Evolutionary conservation across 257 asterid species (phyloP).

Genomic region (Primulina huaijiensis): DNA sequence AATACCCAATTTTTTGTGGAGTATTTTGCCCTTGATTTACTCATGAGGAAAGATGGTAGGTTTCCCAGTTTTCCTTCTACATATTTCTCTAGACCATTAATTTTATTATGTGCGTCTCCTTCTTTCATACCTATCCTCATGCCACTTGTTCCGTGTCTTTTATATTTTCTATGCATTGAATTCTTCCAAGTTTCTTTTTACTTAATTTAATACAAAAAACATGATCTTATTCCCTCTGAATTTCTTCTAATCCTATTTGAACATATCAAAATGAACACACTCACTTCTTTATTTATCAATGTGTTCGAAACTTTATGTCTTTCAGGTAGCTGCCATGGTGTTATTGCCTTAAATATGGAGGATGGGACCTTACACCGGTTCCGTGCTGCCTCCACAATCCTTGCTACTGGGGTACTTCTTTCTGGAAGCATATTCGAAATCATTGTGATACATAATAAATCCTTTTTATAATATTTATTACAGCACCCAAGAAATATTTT

Average conservation of each 20-base stretch:
- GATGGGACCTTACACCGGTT: conserved; percentile 93
- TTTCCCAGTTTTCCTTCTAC: conserved; percentile 12
- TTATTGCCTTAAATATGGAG: conserved; percentile 90
- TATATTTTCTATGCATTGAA: conserved; percentile 13
- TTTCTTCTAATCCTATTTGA: not conserved
- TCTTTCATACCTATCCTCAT: not conserved
- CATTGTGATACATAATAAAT: conserved; percentile 8
- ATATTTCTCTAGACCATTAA: conserved; percentile 12
- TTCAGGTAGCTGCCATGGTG: conserved; percentile 31
- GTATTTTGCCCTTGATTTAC: conserved; percentile 86
- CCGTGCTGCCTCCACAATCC: conserved; percentile 80
- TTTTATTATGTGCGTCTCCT: conserved; percentile 8
- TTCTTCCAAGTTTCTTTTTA: not conserved
- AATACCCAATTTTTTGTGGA: conserved; percentile 96
- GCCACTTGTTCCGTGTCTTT: not conserved
- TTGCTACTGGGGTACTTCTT: conserved; percentile 90
- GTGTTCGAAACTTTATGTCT: conserved; percentile 1
- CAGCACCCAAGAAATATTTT: conserved; percentile 6
- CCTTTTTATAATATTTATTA: conserved; percentile 12
- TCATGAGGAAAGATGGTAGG: conserved; percentile 83
- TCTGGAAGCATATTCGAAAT: conserved; percentile 9
- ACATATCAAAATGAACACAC: not conserved
- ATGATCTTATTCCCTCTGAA: not conserved
- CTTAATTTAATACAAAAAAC: not conserved
- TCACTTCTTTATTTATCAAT: not conserved